Evolutionary conservation across 2,329 filamentous ascomycete species (phyloP), one percentile per base, ranked within the genome.

Genomic region (Diaporthe eres): DNA sequence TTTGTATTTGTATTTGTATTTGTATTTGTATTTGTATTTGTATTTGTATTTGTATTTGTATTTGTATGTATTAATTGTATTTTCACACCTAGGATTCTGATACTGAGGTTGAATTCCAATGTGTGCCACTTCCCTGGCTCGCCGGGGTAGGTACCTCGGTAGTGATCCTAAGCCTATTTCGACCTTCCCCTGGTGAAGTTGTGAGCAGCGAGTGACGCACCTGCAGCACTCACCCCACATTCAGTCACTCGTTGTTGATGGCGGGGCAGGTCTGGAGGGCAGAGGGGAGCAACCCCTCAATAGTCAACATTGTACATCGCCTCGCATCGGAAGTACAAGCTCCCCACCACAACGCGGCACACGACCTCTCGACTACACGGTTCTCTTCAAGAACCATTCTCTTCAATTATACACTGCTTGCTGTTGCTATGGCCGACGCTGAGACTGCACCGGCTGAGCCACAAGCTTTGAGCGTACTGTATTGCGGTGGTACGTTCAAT

Each of bases 401-500:
- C n/a, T 63, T 55, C 47, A 55, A 34, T 65, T 34, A 44, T 44
- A 74, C 51, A 72, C 79, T 34, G 39, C 12, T 73, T 55, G 71
- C 71, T 73, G n/a, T 65, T 81, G 80, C 78, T 78, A 91, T 91
- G 90, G 88, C 89, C 80, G 90, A 91, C 79, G 83, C 84, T 73
- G 88, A 90, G 74, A 77, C 84, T 72, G 84, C 79, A 72, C 79
- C 82, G 68, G 79, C 83, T 73, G 88, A 89, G 83, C 86, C 86
- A 58, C 89, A 90, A 80, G 82, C 86, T 79, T 86, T 89, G 78
- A 84, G 86, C 80, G 87, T 91, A 72, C 81, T 85, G 70, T 92
- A 92, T 83, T 92, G 90, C 79, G 89, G 89, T 79, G 90, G 90
- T 91, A 88, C 82, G 89, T 84, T 60, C 74, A 75, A 49, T 9